Conservation (phyloP, 441 rosid species). For the Bruguiera hainesii region DNA sequence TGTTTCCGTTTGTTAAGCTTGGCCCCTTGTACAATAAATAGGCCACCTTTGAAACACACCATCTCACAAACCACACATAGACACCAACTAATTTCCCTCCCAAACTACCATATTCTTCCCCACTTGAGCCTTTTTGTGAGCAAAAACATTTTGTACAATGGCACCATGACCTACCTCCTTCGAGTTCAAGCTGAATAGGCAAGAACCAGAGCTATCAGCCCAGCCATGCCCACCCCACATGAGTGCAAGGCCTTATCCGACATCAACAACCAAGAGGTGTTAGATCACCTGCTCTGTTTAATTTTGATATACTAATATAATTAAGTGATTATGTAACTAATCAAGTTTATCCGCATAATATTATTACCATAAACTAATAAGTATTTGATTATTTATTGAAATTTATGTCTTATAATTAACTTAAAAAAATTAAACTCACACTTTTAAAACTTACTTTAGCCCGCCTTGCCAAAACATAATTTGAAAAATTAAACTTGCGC, state of each 20-base stretch:
- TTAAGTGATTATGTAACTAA: neutral
- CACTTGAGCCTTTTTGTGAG: neutral
- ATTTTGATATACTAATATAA: conserved; percentile 8
- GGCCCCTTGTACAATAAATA: neutral
- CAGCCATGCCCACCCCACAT: conserved; percentile 31
- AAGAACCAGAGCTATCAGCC: conserved; percentile 28
- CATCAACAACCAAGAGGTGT: conserved; percentile 39
- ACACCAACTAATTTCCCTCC: too few species aligned
- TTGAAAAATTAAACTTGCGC: too few species aligned
- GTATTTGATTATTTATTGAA: too few species aligned
- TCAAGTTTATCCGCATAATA: too few species aligned
- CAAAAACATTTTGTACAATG: neutral
- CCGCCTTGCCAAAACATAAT: too few species aligned
- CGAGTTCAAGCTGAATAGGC: conserved; percentile 26
- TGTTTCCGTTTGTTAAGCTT: neutral
- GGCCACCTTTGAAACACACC: neutral
- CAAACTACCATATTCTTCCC: too few species aligned
- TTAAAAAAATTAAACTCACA: too few species aligned
- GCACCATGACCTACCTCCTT: neutral
- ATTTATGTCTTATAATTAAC: too few species aligned
- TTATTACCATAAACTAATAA: too few species aligned
- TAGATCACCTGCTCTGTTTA: too few species aligned
- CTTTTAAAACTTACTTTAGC: too few species aligned
- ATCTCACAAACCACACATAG: too few species aligned
- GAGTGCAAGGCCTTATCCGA: conserved; percentile 32